Base-by-base conservation (phyloP, 768 basidiomycete species). In the Cystofilobasidium bisporidii region DNA sequence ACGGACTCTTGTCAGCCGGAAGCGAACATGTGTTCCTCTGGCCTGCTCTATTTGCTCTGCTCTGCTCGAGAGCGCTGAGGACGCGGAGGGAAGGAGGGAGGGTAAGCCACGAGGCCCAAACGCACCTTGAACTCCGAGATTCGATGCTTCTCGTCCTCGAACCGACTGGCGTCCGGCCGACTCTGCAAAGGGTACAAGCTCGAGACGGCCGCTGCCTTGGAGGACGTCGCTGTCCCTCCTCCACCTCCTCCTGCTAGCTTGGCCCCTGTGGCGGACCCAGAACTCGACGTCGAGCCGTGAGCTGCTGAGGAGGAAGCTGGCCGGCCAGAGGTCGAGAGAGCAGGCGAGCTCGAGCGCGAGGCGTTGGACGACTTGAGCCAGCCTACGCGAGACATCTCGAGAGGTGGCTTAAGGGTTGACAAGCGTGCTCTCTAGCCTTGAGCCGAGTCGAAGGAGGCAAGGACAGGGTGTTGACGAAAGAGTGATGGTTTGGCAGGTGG, bases 291-390 rank as follows among this genome's bases (percentile, higher is more conserved):
- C n/a, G n/a, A n/a, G 36, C 36, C 36, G 36, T 12, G 15, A n/a
- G 28, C 18, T 11, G 26, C 33, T 8, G 60, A 43, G 60, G 47
- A 14, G 22, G 8, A 50, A 40, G 41, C 20, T 20, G 22, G 38
- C 5, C 8, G 17, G 61, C 33, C 45, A 50, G 53, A 14, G 45
- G 18, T 14, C 41, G 30, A 55, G 55, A 15, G 9, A 18, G 55
- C 18, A 20, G 66, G 36, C 3, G 59, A 48, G 30, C 50, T 24
- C 9, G 59, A 33, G 20, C n/a, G 50, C 3, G 38, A 22, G 20
- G 33, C n/a, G 9, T 41, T 17, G 26, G 53, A 22, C 1, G 67
- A 58, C 32, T 68, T 68, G 43, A 68, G 36, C 67, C 67, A 68
- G n/a, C 67, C 67, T 18, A 68, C 55, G 22, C 66, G 60, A 41